A percentile compares a stretch with the other conserved stretches of the same genome.
Conservation (phyloP, 768 basidiomycete species). For the Paxillus ammoniavirescens region DNA sequence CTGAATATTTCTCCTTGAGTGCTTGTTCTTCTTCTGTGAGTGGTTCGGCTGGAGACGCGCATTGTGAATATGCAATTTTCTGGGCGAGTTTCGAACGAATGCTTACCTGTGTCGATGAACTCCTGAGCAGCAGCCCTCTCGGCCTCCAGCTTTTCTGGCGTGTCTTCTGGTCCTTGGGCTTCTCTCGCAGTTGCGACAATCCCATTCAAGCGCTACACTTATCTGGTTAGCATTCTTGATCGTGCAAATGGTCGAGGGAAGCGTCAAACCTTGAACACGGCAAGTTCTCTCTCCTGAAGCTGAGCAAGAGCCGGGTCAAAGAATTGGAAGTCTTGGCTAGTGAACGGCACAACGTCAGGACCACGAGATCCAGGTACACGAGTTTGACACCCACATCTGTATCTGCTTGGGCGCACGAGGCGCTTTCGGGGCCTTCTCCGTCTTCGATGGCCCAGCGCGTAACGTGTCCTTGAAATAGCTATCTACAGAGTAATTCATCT, state of each 20-base stretch:
- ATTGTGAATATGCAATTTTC: not conserved
- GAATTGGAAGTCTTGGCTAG: slow-evolving; percentile 95
- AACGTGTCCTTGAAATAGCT: slow-evolving; percentile 93
- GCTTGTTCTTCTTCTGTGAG: slow-evolving; percentile 85
- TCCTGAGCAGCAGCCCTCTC: slow-evolving; percentile 80
- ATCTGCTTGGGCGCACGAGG: slow-evolving; percentile 89
- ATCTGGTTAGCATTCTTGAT: not conserved
- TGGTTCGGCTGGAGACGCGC: slow-evolving; percentile 64
- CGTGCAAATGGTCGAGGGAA: not conserved
- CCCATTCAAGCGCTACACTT: slow-evolving; percentile 56
- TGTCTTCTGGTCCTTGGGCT: slow-evolving; percentile 66
- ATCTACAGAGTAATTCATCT: slow-evolving; percentile 92
- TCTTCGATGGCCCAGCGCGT: slow-evolving; percentile 74
- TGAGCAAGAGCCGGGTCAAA: slow-evolving; percentile 78
- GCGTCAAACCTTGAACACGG: slow-evolving; percentile 64
- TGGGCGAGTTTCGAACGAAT: not conserved
- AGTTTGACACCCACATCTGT: slow-evolving; percentile 53
- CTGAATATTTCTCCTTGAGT: slow-evolving; percentile 74
- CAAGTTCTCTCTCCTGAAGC: slow-evolving; percentile 85
- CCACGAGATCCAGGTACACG: not conserved
- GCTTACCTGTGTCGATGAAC: slow-evolving; percentile 78
- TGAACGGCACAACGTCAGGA: not conserved
- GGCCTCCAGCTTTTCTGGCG: slow-evolving; percentile 80
- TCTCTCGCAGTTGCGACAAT: slow-evolving; percentile 67
- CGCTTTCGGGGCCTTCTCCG: slow-evolving; percentile 78